Base-by-base conservation (phyloP, 805 yeast species). In the Nakazawaea pomicola region DNA sequence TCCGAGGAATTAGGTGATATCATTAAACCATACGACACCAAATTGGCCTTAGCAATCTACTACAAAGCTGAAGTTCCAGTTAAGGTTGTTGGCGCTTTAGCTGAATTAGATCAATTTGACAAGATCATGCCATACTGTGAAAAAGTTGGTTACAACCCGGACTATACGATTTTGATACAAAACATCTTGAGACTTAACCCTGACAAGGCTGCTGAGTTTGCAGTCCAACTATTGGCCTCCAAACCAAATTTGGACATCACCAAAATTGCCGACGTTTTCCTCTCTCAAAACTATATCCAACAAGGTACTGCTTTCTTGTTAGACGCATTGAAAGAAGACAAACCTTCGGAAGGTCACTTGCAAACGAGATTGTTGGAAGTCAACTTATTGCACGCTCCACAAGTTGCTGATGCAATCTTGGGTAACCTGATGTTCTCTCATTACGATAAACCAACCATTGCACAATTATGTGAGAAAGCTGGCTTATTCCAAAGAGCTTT, bases 1-100 rank as follows among this genome's bases (percentile, higher is more conserved):
- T 86, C 96, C n/a, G 99, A 93, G 67, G 97, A 90, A 64, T 75
- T 93, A 50, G 99, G 99, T 68, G 99, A 93, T 60, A 76, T 89
- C 56, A 93, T 93, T 48, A 88, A 91, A 57, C 87, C 95, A 34
- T 78, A 77, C 57, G 97, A 91, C 53, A 67, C 84, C 11, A 77
- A 90, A 21, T 70, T 93, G 51, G 95, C 98, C 4, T 71, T 93
- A 54, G 95, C 95, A 18, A 90, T 95, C 48, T 93, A 91, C 62
- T 71, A 89, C 56, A 79, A 93, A 53, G 80, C 96, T 23, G 74
- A 84, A 45, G 75, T 77, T 36, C 90, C 93, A 49, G 75, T 86
- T 49, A 93, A 93, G 68, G 97, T 93, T 41, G 93, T 93, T 41
- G 78, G 91, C 14, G 78, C 87, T 49, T 72, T 93, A 55, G 99